phyloP scores from a whole-genome alignment of 2,329 filamentous ascomycete genomes.

The Colletotrichum orchidophilum region DNA sequence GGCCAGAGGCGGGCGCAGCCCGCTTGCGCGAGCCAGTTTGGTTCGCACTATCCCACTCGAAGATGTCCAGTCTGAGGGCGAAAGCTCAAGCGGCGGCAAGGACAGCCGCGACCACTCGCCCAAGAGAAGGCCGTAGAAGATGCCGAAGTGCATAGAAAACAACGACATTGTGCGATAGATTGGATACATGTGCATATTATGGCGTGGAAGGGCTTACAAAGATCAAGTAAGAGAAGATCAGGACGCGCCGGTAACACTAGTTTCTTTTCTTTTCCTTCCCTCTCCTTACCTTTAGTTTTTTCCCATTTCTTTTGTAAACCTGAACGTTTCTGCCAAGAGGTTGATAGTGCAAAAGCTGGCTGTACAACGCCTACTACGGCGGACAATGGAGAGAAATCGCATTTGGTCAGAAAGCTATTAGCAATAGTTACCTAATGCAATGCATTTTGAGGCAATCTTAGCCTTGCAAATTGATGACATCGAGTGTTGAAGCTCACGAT shows the following conservation, averaged over 20 bases:
- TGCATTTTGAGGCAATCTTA: background rate
- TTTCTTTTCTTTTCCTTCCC: conserved; percentile 1
- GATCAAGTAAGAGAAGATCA: background rate
- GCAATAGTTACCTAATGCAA: conserved; percentile 30
- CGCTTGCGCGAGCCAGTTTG: conserved; percentile 48
- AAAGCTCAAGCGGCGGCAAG: conserved; percentile 33
- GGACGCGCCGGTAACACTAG: background rate
- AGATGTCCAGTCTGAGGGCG: conserved; percentile 43
- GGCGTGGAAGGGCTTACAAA: background rate
- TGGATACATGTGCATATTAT: conserved; percentile 3
- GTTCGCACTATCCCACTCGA: conserved; percentile 41
- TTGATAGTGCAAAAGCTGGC: background rate
- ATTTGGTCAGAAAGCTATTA: background rate
- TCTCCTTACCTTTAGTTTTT: background rate
- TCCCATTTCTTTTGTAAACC: conserved; percentile 14
- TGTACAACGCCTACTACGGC: background rate
- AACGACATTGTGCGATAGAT: background rate
- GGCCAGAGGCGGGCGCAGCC: conserved; percentile 47
- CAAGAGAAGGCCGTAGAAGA: background rate
- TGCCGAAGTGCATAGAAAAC: background rate
- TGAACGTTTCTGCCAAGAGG: background rate
- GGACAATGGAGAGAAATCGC: background rate
- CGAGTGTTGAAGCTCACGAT: background rate
- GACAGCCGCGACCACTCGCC: conserved; percentile 24
- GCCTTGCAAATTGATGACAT: background rate